phyloP scores from a whole-genome alignment of 225 moss, liverwort and hornwort species.

The Ulota crispa region DNA sequence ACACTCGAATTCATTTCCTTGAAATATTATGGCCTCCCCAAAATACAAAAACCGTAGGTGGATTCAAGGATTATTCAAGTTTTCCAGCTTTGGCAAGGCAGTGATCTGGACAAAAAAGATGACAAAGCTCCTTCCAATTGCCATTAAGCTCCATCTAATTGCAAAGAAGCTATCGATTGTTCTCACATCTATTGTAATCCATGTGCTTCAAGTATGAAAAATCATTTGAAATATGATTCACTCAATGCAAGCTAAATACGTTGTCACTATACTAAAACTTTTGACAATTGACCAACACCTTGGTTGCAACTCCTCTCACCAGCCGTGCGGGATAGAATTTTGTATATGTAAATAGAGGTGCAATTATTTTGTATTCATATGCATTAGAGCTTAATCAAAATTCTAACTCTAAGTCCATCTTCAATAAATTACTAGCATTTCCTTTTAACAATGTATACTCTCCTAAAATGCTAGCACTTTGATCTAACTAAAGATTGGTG shows the following conservation, averaged over 20 bases:
- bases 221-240: constrained; percentile 3
- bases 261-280: background rate
- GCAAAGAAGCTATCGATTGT: constrained; percentile 5
- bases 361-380: background rate
- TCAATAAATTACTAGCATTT: background rate
- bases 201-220: background rate
- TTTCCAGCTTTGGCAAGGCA: constrained; percentile 31
- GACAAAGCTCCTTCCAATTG: constrained; percentile 15
- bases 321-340: background rate
- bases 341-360: constrained; percentile 4
- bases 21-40: constrained; percentile 27
- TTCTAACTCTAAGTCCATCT: background rate
- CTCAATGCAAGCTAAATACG: background rate
- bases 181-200: background rate
- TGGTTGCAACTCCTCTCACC: background rate
- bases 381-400: background rate
- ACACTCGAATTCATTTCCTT: background rate
- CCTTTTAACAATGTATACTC: background rate
- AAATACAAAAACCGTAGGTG: constrained; percentile 22
- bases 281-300: background rate
- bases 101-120: constrained; percentile 11
- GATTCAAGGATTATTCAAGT: constrained; percentile 20
- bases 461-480: background rate
- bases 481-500: background rate
- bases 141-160: background rate